Base-by-base conservation (phyloP, 1,284 basidiomycete species). In the Ceratobasidium sp. region DNA sequence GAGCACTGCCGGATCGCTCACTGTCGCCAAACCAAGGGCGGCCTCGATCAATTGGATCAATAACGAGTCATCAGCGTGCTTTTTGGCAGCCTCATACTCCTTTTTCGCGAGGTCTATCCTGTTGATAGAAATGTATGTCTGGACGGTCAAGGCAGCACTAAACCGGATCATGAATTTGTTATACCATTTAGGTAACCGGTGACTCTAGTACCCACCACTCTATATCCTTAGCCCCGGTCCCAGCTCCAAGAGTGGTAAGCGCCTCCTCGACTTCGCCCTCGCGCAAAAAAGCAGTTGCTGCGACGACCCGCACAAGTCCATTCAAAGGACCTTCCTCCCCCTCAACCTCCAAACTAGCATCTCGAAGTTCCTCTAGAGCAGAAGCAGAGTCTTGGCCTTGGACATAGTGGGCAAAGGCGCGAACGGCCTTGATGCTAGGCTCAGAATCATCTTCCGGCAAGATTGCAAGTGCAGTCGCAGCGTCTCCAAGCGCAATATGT, bases 211-310 rank as follows among this genome's bases (percentile, higher is more conserved):
- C 92, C 78, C 80, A 96, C 94, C 92, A 92, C 83, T 92, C 94
- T 69, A 95, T 84, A 79, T 93, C 91, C 77, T 90, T 86, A 46
- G 87, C 88, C 44, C 89, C 88, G 33, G 86, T 83, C 38, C 86
- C 87, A 23, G 84, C 86, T 14, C 89, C 88, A 33, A 97, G 84
- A 0, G 92, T 94, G 79, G 96, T 94, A 33, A 97, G 83, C 0
- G 94, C 94, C 81, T 97, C 95, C 81, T 96, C 94, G 18, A 91
- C 81, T 81, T 97, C 95, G 3, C 90, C 90, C 25, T 91, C 92
- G 23, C 87, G 83, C 18, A 89, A 85, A 80, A 96, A 96, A 0
- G 94, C 91, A 2, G 91, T 94, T 6, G 89, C 94, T 18, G 93
- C 92, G 3, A 94, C 81, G 18, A 92, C 91, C 69, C 88, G 84